Conservation (phyloP, 129 eudicot species). For the Dittrichia graveolens region DNA sequence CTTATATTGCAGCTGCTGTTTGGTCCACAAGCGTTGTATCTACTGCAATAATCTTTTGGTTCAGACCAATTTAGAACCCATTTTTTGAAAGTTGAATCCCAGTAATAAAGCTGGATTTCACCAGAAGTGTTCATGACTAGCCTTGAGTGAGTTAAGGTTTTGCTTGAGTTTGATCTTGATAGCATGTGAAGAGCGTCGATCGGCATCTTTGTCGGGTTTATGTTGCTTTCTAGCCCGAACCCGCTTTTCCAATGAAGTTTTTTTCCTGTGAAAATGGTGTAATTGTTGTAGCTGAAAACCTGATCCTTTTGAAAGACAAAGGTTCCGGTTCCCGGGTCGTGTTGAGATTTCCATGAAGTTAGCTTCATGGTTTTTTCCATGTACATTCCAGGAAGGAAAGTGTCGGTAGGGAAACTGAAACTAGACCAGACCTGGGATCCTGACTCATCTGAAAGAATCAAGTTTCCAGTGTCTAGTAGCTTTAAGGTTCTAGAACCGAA, state of each 20-base stretch:
- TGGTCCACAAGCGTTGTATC: slow-evolving; percentile 44
- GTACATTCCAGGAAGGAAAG: slow-evolving; percentile 62
- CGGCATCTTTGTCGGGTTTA: slow-evolving; percentile 35
- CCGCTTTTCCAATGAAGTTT: slow-evolving; percentile 46
- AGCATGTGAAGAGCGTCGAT: slow-evolving; percentile 29
- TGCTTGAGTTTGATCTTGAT: slow-evolving; percentile 25
- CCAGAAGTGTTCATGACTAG: slow-evolving; percentile 42
- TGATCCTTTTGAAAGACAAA: slow-evolving; percentile 45
- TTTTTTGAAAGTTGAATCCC: slow-evolving; percentile 3
- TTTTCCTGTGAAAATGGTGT: slow-evolving; percentile 31
- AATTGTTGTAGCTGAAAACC: slow-evolving; percentile 40
- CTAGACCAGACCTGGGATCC: slow-evolving; percentile 54
- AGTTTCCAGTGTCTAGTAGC: slow-evolving; percentile 50
- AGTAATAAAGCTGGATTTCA: slow-evolving; percentile 41
- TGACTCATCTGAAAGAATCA: slow-evolving; percentile 37
- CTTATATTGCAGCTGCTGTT: slow-evolving; percentile 37
- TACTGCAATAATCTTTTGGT: slow-evolving; percentile 36
- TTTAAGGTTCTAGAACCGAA: slow-evolving; percentile 30
- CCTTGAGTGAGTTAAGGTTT: slow-evolving; percentile 19
- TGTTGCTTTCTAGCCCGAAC: slow-evolving; percentile 33
- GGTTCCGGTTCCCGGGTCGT: slow-evolving; percentile 55
- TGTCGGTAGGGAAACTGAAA: slow-evolving; percentile 52
- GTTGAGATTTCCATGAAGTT: slow-evolving; percentile 56
- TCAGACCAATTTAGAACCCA: slow-evolving; percentile 45
- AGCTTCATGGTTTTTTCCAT: slow-evolving; percentile 41